Evolutionary conservation across 75 land plant species (phyloP), one percentile per base, ranked within the genome.

Genomic region (Sequoiadendron giganteum): DNA sequence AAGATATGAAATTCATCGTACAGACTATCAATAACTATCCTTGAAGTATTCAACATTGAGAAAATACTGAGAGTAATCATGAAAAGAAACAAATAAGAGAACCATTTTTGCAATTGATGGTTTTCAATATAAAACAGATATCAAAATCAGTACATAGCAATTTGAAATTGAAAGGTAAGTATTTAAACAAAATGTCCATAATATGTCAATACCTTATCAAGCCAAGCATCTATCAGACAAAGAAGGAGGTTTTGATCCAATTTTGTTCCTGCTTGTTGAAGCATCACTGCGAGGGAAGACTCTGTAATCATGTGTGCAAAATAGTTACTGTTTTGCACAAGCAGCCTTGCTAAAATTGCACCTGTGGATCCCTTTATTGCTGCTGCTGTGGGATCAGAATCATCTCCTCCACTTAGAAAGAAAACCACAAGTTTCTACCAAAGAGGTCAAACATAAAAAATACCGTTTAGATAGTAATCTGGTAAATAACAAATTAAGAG

Each of bases 311-410:
- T 90, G 83, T 95, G 97, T 11, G 95, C 99, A 85, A 98, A 94
- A 87, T 92, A 98, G 58, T 93, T 93, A 85, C 93, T 93, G 88
- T 97, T 98, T 94, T 94, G 93, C 49, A 98, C 99, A 86, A 98
- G 91, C 30, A 97, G 86, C 91, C 99, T 92, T 77, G 99, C 99
- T n/a, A 98, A 90, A 83, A 98, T 94, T 79, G 99, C 95, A 81
- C 96, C 99, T 43, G 97, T 89, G 84, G 94, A 89, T 86, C 99
- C 96, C 90, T 91, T 93, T 76, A 97, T 95, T 87, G 94, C 77
- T 73, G 95, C 86, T 88, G 92, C 94, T 3, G 92, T 91, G 84
- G 94, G 95, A 87, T 98, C 93, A 90, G 86, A 89, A 28, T 98
- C 98, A 85, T 98, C 97, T 77, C 94, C 93, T 85, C 97, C 96